Conservation (phyloP, 164 flowering plant genomes). For the Vitis rotundifolia region DNA sequence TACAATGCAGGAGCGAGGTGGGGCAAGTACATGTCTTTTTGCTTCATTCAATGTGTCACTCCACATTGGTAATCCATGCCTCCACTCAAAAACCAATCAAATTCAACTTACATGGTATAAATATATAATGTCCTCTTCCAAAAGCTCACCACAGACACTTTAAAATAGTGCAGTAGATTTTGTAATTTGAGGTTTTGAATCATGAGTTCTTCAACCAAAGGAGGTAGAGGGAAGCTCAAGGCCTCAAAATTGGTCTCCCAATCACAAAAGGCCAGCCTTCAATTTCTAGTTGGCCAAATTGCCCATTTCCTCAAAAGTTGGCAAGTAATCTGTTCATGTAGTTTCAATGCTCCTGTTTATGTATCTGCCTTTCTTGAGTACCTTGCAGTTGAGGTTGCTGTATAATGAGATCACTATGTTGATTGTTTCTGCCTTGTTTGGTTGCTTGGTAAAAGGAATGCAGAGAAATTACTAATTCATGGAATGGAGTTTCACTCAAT, state of each 20-base stretch:
- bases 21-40: too few relatives aligned
- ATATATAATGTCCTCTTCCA: too few relatives aligned
- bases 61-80: too few relatives aligned
- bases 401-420: not conserved
- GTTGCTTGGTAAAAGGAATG: not conserved
- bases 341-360: slow-evolving; percentile 65
- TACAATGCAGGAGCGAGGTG: too few relatives aligned
- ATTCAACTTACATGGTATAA: too few relatives aligned
- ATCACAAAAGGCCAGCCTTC: slow-evolving; percentile 61
- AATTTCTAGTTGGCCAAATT: slow-evolving; percentile 67
- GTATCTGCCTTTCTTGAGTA: slow-evolving; percentile 66
- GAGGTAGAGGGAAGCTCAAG: slow-evolving; percentile 59
- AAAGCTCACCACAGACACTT: too few relatives aligned
- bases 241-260: slow-evolving; percentile 51
- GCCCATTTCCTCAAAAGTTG: slow-evolving; percentile 61
- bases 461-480: not conserved
- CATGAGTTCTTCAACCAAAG: slow-evolving; percentile 41
- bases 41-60: too few relatives aligned
- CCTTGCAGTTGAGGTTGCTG: slow-evolving; percentile 57
- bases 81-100: too few relatives aligned
- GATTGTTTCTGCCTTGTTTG: not conserved
- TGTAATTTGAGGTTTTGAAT: not conserved
- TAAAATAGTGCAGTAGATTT: too few relatives aligned
- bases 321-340: slow-evolving; percentile 67
- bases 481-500: not conserved